Evolutionary conservation across 139 green algal species (phyloP), one percentile per base, ranked within the genome.

Genomic region (Tetradesmus obliquus): DNA sequence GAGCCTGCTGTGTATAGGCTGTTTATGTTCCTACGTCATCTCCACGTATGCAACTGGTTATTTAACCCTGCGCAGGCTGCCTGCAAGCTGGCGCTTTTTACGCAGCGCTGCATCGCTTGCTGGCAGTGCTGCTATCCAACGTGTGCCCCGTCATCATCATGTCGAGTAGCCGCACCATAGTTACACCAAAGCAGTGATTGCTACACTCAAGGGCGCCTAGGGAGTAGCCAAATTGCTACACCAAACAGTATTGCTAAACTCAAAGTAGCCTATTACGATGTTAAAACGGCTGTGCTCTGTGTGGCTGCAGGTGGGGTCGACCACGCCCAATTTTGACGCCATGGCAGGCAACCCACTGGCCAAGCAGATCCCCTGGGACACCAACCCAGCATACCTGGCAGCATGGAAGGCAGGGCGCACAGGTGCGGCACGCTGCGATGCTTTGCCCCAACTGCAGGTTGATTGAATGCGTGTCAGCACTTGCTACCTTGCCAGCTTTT

Each of bases 331-430:
- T 93, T 99, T 98, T 94, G 85, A 98, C 89, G 84, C 80, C 45
- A 99, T 99, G 98, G 90, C 92, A n/a, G 98, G 96, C 87, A 99
- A 99, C 94, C 90, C 96, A 5, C 91, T 98, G n/a, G 99, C 97
- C 95, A 95, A 94, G 87, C 96, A 99, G 95, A 92, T 92, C 79
- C 57, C 72, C 53, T 92, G 90, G 90, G 93, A 98, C 74, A 87
- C 91, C 5, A 96, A 99, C 92, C 74, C 93, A 1, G 93, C 95
- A 57, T 88, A 94, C 55, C 89, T 98, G 32, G 62, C 88, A 55
- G 97, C 97, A 0, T 98, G 97, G 97, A 94, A 95, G 85, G 92
- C 97, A 54, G 95, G 92, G 51, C 79, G 22, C 45, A 89, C 84
- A 82, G 86, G 86, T 84, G 80, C 80, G 51, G 32, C 88, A 86